Conservation (phyloP, 345 rosid species). For the Litchi chinensis region DNA sequence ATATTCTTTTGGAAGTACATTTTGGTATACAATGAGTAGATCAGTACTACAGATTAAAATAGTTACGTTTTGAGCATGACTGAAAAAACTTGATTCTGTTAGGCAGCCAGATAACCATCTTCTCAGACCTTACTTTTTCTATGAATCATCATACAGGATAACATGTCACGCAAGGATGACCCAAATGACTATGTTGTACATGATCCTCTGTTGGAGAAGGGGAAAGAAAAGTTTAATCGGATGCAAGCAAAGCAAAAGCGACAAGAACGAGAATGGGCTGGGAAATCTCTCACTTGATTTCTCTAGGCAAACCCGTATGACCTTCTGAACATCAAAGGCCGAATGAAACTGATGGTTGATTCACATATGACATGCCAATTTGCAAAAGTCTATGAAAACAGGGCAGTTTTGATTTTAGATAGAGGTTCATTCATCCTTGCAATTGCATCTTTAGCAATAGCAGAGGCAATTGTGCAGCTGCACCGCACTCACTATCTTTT, state of each 20-base stretch:
- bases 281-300: constrained; percentile 78
- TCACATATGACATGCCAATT: background rate
- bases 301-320: background rate
- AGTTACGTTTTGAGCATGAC: background rate
- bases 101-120: background rate
- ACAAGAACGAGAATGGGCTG: constrained; percentile 89
- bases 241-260: constrained; percentile 93
- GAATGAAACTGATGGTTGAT: constrained; percentile 13
- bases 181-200: constrained; percentile 82
- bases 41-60: background rate
- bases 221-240: constrained; percentile 91
- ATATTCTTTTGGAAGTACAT: background rate
- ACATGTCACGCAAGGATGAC: constrained; percentile 82
- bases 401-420: constrained; percentile 1
- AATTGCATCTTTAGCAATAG: background rate
- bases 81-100: background rate
- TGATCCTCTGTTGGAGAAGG: constrained; percentile 93
- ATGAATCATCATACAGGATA: constrained; percentile 52
- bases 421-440: background rate
- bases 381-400: background rate
- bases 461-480: background rate
- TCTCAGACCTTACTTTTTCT: background rate
- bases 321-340: background rate
- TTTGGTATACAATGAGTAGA: background rate
- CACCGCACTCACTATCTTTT: background rate